These are phyloP conservation scores for Trichoderma sp. DNA, from an alignment of 2,329 filamentous ascomycete species.

Conservation along the genomic window DNA sequence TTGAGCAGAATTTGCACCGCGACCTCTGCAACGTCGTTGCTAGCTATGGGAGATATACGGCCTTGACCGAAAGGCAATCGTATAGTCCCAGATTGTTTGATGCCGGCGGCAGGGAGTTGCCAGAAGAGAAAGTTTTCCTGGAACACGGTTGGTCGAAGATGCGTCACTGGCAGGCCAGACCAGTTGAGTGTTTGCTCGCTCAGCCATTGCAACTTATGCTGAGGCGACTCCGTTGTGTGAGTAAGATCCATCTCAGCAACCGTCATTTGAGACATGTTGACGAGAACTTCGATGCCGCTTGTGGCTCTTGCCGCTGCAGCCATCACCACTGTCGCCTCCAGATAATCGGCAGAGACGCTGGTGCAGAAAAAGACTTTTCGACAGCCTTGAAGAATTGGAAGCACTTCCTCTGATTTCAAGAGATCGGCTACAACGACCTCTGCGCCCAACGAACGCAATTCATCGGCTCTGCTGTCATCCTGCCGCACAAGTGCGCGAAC, in stretches of 20 bases:
- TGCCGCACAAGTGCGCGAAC: not conserved
- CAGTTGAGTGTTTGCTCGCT: not conserved
- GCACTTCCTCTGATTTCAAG: not conserved
- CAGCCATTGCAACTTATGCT: not conserved
- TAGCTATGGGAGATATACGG: not conserved
- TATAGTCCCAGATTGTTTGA: not conserved
- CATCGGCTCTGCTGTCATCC: not conserved
- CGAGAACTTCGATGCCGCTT: not conserved
- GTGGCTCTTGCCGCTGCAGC: not conserved
- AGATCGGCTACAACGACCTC: not conserved
- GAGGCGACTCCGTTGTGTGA: not conserved
- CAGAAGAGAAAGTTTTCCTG: not conserved
- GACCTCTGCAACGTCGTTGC: not conserved
- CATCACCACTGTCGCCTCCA: not conserved
- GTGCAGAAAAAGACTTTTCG: not conserved
- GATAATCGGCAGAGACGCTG: not conserved
- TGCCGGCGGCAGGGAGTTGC: not conserved
- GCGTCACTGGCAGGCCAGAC: not conserved
- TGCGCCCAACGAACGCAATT: not conserved
- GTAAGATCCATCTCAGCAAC: not conserved
- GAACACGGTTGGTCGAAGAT: not conserved
- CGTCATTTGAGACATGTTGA: slow-evolving; percentile 1
- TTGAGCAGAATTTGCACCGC: not conserved
- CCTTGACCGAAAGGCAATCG: not conserved
- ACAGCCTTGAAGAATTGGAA: not conserved